These are phyloP conservation scores for Coniosporium uncinatum DNA, from an alignment of 2,329 filamentous ascomycete genomes.

Conservation along the genomic window DNA sequence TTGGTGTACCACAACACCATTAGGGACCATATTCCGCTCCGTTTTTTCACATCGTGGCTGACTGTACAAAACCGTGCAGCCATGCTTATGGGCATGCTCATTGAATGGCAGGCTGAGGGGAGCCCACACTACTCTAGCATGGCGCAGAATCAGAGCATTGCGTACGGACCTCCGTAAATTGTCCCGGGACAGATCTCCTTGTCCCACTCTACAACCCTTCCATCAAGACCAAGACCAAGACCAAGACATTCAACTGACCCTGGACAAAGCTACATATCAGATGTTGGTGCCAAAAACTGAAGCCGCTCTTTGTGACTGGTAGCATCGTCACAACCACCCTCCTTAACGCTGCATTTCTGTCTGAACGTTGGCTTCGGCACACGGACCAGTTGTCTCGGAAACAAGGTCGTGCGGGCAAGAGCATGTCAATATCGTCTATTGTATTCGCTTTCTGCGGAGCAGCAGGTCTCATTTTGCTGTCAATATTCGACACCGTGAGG, in stretches of 20 bases:
- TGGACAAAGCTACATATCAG: slow-evolving; percentile 26
- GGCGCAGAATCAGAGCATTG: slow-evolving; percentile 50
- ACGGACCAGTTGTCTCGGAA: slow-evolving; percentile 74
- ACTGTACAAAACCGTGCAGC: too few relatives aligned
- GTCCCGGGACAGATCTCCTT: background rate
- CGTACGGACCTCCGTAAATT: slow-evolving; percentile 44
- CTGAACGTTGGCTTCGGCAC: slow-evolving; percentile 85
- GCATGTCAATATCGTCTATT: slow-evolving; percentile 56
- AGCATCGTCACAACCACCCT: slow-evolving; percentile 67
- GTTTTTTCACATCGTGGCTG: too few relatives aligned
- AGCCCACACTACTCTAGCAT: slow-evolving; percentile 56
- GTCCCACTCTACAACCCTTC: too few relatives aligned
- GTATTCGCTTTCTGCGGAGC: slow-evolving; percentile 70
- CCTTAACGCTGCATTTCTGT: slow-evolving; percentile 74
- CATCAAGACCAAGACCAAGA: slow-evolving; percentile 62
- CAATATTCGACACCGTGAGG: slow-evolving; percentile 77
- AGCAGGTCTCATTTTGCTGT: slow-evolving; percentile 73
- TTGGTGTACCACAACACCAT: too few relatives aligned
- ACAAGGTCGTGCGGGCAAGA: slow-evolving; percentile 55
- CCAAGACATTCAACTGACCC: background rate
- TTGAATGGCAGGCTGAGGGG: slow-evolving; percentile 61
- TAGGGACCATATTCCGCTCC: too few relatives aligned
- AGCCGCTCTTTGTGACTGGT: slow-evolving; percentile 75
- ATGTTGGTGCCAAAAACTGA: slow-evolving; percentile 56
- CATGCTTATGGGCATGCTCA: slow-evolving; percentile 64